Base-by-base conservation (phyloP, 1,139 yeast genomes). In the Magnusiomyces fungicola region DNA sequence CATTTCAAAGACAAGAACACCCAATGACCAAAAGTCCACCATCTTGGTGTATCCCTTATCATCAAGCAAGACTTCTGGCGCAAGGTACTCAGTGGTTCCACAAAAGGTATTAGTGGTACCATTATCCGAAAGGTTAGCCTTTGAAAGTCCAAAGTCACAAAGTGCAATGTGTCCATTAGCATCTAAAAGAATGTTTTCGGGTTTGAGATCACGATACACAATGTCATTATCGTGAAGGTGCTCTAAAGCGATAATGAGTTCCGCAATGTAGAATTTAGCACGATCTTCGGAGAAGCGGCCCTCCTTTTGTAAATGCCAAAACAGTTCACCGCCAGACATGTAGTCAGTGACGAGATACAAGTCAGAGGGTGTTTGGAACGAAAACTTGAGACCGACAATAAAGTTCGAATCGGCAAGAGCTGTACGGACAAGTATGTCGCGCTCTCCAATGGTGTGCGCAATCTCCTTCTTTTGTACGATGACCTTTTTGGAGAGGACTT, bases 11-110 rank as follows among this genome's bases (percentile, higher is more conserved):
- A 92, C 73, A 46, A 92, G 73, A 38, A 92, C 92, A 32, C 98
- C 98, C 56, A 92, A 73, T 1, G 98, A 92, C 98, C 98, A 92
- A 82, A 96, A 92, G 69, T 92, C 98, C 36, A 92, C 97, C 61
- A 86, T 83, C 65, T 95, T 80, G 9, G 97, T 89, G 68, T 92
- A 92, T 2, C 97, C 98, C 65, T 87, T 88, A 67, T 92, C 97
- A 55, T 92, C 95, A 55, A 90, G 73, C 51, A 92, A 71, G 52
- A 92, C 77, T 67, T 92, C 98, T 0, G 98, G 98, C 1, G 97
- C 97, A 57, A 92, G 74, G 67, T 92, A 92, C 67, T 92, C 98
- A 7, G 98, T 92, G 19, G 98, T 92, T 50, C 98, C 98, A 68
- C 98, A 92, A 62, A 92, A 92, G 0, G 98, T 92, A 66, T 89